Base-by-base conservation (phyloP, 2,329 filamentous ascomycete species). In the Cytospora piceicola region DNA sequence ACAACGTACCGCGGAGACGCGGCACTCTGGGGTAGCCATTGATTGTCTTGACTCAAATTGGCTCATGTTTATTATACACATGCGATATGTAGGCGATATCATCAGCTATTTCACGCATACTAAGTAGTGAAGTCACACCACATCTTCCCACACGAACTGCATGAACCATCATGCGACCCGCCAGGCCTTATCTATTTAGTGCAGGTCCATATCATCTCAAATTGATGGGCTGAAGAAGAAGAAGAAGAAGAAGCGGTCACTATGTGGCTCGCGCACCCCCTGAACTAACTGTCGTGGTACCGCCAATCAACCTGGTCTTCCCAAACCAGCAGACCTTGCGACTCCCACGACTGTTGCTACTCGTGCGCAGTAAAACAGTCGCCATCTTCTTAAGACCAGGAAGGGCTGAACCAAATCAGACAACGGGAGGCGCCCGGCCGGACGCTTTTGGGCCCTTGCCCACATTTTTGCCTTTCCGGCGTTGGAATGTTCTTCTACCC, bases 221-320 rank as follows among this genome's bases (percentile, higher is more conserved):
- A 46, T n/a, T 46, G 42, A 15, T 11, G 46, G 24, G 46, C 22
- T 49, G 46, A 49, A 49, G 46, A n/a, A n/a, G n/a, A n/a, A n/a
- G n/a, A n/a, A n/a, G n/a, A n/a, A n/a, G 46, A 49, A 49, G 46
- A 49, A 49, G 46, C 46, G 46, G 46, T 49, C 46, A 24, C 46
- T 49, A 12, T 2, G 24, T 24, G n/a, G 46, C 6, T 22, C 39
- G n/a, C 46, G 22, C 12, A 6, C 7, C 46, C 46, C 46, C 22
- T 22, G 46, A 24, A 49, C 46, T 24, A 24, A 49, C 8, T n/a
- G n/a, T n/a, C n/a, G n/a, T n/a, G n/a, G n/a, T n/a, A n/a, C n/a
- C n/a, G n/a, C n/a, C n/a, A n/a, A n/a, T n/a, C 46, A 14, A 49
- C 11, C 8, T 4, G 15, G 15, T 20, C 4, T 42, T 42, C 46